Base-by-base conservation (phyloP, 805 yeast genomes). In the Suhomyces tanzawaensis region DNA sequence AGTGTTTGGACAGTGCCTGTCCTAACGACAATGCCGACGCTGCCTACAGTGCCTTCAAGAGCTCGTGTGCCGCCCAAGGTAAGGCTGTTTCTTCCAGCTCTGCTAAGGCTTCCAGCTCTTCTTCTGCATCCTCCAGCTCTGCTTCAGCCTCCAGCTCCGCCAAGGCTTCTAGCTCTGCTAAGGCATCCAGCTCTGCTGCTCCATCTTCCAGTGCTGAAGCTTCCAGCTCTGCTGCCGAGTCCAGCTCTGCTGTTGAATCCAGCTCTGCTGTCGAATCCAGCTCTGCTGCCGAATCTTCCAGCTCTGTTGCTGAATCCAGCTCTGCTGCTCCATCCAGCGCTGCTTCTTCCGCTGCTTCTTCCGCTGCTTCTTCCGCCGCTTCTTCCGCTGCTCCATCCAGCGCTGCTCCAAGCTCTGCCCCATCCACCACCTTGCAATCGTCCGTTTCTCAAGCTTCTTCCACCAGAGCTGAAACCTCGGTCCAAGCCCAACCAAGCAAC, bases 1-100 rank as follows among this genome's bases (percentile, higher is more conserved):
- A 66, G 37, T 89, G 96, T 71, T 71, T 89, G 64, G 65, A 73
- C 40, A 57, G 70, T 42, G 74, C 69, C 44, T 89, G 97, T 70
- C 90, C 95, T 50, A 62, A 71, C 52, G 83, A 73, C 46, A 62
- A 69, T 31, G 70, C 79, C 27, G 76, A 64, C 35, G 57, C 69
- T 37, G 96, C 96, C 44, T 67, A 66, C 52, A 44, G 71, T 22
- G 73, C 81, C 15, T 85, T 86, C 60, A 56, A 75, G 55, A 46
- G 60, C 41, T 52, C 78, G 15, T 84, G 90, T 64, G 71, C 66
- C 35, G 43, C 55, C 16, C 58, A 66, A 23, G 51, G 49, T 19
- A 53, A 52, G 16, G 34, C 53, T 27, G 39, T 53, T 17, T 40
- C 66, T 6, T 41, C 64, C 6, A 46, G 72, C 12, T 45, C 68